Conservation (phyloP, 2,329 filamentous ascomycete species). For the Talaromyces atroroseus region DNA sequence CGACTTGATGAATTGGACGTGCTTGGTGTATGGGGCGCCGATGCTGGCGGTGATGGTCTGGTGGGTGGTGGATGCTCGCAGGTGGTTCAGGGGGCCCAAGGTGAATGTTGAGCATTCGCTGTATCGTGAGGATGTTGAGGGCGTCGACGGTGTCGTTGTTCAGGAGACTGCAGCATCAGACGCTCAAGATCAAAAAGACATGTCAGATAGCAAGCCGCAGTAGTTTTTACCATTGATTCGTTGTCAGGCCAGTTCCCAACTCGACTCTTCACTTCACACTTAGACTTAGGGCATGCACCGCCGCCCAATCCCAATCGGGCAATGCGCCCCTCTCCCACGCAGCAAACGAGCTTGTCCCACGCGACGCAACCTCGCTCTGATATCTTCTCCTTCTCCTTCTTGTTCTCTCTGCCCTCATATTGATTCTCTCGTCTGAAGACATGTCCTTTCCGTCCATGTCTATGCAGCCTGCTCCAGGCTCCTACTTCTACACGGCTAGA, state of each 20-base stretch:
- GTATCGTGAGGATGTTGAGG: slow-evolving; percentile 12
- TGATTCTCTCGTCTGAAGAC: background rate
- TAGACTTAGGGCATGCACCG: no score
- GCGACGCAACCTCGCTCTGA: no score
- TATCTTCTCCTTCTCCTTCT: background rate
- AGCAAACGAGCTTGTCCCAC: no score
- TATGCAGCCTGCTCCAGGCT: background rate
- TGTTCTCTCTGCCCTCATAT: background rate
- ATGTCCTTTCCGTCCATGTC: background rate
- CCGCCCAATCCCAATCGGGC: no score
- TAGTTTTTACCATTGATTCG: no score
- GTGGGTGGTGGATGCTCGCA: slow-evolving; percentile 59
- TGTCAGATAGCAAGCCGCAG: no score
- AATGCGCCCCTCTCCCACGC: no score
- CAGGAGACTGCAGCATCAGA: background rate
- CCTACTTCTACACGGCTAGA: background rate
- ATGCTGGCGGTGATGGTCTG: slow-evolving; percentile 57
- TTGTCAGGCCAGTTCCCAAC: no score
- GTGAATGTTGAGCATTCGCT: slow-evolving; percentile 57
- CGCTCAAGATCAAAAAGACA: background rate
- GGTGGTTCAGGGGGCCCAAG: slow-evolving; percentile 67
- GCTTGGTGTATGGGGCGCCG: slow-evolving; percentile 59
- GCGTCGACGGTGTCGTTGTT: background rate
- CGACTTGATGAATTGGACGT: slow-evolving; percentile 63
- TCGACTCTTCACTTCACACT: no score